Evolutionary conservation across 441 rosid species (phyloP).

Genomic region (Euphorbia corollata): DNA sequence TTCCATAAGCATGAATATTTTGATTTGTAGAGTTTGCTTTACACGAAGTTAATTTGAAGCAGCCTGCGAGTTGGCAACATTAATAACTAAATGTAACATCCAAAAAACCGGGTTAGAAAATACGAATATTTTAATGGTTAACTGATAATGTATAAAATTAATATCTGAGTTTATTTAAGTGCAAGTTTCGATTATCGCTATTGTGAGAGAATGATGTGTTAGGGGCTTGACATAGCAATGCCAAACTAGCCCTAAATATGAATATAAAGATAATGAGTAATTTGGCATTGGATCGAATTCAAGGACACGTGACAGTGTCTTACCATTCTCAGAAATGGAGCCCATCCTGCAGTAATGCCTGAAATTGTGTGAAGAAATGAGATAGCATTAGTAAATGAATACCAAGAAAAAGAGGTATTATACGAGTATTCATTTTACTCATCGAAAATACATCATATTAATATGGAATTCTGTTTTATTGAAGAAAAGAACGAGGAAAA

Average conservation of each 20-base stretch:
- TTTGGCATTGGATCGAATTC: too few species aligned
- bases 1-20: conserved; percentile 82
- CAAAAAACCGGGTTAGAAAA: neutral
- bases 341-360: conserved; percentile 89
- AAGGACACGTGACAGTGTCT: too few species aligned
- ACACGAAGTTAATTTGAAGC: conserved; percentile 79
- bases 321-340: conserved; percentile 69
- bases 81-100: conserved; percentile 9
- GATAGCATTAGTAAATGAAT: neutral
- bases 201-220: too few species aligned
- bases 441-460: neutral
- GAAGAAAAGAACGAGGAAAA: conserved; percentile 2
- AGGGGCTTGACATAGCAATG: too few species aligned
- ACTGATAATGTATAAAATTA: too few species aligned
- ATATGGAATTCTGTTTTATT: neutral
- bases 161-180: too few species aligned
- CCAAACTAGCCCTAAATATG: too few species aligned
- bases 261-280: too few species aligned
- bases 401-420: neutral
- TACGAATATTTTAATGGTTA: too few species aligned
- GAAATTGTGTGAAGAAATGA: conserved; percentile 28
- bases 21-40: conserved; percentile 55
- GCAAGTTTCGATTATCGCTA: too few species aligned
- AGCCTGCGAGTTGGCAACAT: conserved; percentile 43
- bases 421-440: neutral